Base-by-base conservation (phyloP, 495 filamentous ascomycete genomes). In the Hyphodiscus hymeniophilus region DNA sequence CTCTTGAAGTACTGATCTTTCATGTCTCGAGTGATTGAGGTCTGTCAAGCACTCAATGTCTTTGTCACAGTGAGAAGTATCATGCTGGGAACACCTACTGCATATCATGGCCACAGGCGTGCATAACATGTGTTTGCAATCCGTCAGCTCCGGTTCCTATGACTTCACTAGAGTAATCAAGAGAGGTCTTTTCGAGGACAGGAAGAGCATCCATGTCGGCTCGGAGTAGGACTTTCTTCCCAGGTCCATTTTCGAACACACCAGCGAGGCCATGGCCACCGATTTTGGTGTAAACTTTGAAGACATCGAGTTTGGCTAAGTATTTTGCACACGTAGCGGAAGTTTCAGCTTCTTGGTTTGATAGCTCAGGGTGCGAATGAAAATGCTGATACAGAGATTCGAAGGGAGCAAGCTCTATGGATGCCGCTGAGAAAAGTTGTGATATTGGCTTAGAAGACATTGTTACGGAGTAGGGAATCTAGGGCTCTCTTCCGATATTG, bases 61-160 rank as follows among this genome's bases (percentile, higher is more conserved):
- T n/a, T n/a, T n/a, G n/a, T n/a, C n/a, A n/a, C n/a, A n/a, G n/a
- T n/a, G n/a, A n/a, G n/a, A n/a, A n/a, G n/a, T n/a, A n/a, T n/a
- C n/a, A n/a, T n/a, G n/a, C n/a, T n/a, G n/a, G n/a, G n/a, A n/a
- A n/a, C n/a, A n/a, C n/a, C n/a, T n/a, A n/a, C 53, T 84, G 78
- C 48, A 75, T 71, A 53, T 84, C 79, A 47, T 84, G 79, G 0
- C 79, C 79, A 57, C 77, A 82, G 22, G 79, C 76, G 55, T 83
- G 79, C 79, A 81, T 81, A 1, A 79, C 76, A 0, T 74, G 74
- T 39, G 64, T 63, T 22, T 59, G 53, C 0, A 52, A 39, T 5
- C 78, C 78, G 7, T 39, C 39, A 3, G 38, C 39, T 46, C 71
- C 64, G 12, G 51, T 46, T 49, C 61, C 63, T 12, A 48, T 54